A percentile compares a stretch with the other conserved stretches of the same genome.
Evolutionary conservation across 2,329 filamentous ascomycete genomes (phyloP).

Genomic region (Xylariaceae sp.): DNA sequence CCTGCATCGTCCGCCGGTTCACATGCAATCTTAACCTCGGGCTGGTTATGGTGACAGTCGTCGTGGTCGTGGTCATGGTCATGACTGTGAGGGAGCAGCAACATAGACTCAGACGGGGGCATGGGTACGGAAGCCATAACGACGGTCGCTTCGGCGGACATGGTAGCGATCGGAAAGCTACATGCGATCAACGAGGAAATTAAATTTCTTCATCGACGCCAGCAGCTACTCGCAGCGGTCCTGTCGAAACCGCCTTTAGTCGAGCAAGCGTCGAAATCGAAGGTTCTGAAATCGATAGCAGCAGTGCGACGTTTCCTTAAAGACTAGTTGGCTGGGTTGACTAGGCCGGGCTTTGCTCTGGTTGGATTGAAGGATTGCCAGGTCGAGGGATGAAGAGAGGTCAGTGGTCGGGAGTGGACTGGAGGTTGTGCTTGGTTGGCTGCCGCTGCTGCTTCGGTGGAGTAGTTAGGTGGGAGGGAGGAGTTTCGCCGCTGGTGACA

Average conservation of each 20-base stretch:
- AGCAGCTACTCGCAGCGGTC: conserved; percentile 17
- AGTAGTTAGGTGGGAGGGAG: no score
- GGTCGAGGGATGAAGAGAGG: conserved; percentile 24
- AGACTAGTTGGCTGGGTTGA: conserved; percentile 16
- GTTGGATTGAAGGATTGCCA: conserved; percentile 26
- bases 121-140: conserved; percentile 49
- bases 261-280: conserved; percentile 9
- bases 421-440: background rate
- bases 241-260: conserved; percentile 20
- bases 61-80: conserved; percentile 35
- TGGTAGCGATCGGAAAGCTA: conserved; percentile 49
- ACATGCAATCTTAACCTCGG: conserved; percentile 17
- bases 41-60: conserved; percentile 11
- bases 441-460: background rate
- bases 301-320: conserved; percentile 25
- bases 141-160: conserved; percentile 63
- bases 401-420: background rate
- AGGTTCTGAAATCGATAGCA: conserved; percentile 10
- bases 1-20: conserved; percentile 18
- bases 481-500: no score
- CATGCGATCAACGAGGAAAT: conserved; percentile 46
- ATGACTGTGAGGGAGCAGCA: conserved; percentile 29
- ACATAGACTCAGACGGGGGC: conserved; percentile 29
- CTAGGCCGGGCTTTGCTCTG: conserved; percentile 11
- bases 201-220: conserved; percentile 25